Conservation (phyloP, 768 basidiomycete species). For the Collybia sordida region DNA sequence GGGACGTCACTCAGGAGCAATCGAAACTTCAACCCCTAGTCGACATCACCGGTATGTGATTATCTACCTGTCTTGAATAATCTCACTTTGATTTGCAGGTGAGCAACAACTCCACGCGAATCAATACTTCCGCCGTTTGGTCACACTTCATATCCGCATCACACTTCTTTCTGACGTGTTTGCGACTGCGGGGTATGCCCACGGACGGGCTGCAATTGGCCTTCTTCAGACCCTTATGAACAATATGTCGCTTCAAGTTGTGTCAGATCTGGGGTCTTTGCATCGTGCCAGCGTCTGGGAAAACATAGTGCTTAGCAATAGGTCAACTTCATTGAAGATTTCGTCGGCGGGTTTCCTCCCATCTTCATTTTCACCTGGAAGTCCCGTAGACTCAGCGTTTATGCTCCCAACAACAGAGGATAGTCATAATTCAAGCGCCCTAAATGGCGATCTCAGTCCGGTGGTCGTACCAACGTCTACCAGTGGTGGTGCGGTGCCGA, state of each 20-base stretch:
- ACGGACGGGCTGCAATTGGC: constrained; percentile 72
- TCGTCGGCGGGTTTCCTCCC: constrained; percentile 23
- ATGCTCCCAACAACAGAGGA: constrained; percentile 37
- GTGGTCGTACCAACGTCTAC: constrained; percentile 1
- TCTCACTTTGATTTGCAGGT: constrained; percentile 24
- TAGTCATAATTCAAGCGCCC: constrained; percentile 27
- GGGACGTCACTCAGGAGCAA: constrained; percentile 49
- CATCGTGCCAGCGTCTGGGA: constrained; percentile 88
- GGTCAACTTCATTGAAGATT: constrained; percentile 49
- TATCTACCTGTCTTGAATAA: constrained; percentile 1
- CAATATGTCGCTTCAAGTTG: constrained; percentile 57
- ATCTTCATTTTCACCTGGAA: constrained; percentile 43
- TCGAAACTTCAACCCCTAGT: constrained; percentile 69
- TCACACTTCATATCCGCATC: constrained; percentile 76
- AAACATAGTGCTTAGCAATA: constrained; percentile 73
- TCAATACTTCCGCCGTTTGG: constrained; percentile 65
- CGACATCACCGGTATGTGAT: constrained; percentile 46
- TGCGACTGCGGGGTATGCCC: constrained; percentile 77
- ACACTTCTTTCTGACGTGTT: constrained; percentile 88
- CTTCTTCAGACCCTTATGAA: constrained; percentile 76
- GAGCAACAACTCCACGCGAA: constrained; percentile 54
- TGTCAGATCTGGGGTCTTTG: constrained; percentile 73
- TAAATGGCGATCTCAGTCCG: constrained; percentile 26
- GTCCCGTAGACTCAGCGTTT: constrained; percentile 43
- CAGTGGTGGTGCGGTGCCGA: constrained; percentile 18